These are phyloP conservation scores for Russula lepida DNA, from an alignment of 768 basidiomycete species.

Conservation along the genomic window DNA sequence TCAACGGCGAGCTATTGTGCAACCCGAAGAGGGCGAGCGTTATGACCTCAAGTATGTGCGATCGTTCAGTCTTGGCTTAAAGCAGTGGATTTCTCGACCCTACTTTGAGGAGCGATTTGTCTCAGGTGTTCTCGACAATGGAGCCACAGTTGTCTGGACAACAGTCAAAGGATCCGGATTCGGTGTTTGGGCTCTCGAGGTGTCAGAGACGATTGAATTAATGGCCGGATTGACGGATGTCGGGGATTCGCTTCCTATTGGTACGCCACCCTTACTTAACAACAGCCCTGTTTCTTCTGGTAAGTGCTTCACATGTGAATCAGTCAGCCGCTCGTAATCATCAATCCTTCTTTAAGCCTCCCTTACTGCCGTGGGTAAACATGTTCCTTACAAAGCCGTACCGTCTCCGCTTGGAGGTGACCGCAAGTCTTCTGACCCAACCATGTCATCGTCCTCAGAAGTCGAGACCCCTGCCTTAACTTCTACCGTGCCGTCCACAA, in stretches of 20 bases:
- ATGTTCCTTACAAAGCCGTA: slow-evolving; percentile 31
- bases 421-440: slow-evolving; percentile 23
- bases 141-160: slow-evolving; percentile 13
- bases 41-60: slow-evolving; percentile 26
- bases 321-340: slow-evolving; percentile 25
- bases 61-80: slow-evolving; percentile 25
- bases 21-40: slow-evolving; percentile 25
- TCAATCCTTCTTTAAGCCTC: slow-evolving; percentile 20
- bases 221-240: slow-evolving; percentile 8
- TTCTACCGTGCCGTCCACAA: slow-evolving; percentile 4
- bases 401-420: slow-evolving; percentile 46
- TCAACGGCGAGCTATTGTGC: slow-evolving; percentile 23
- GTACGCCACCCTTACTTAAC: background rate
- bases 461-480: slow-evolving; percentile 1
- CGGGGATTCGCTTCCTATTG: slow-evolving; percentile 18
- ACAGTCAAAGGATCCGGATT: slow-evolving; percentile 19
- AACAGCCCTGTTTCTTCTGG: background rate
- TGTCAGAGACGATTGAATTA: slow-evolving; percentile 16
- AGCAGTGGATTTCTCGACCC: slow-evolving; percentile 15
- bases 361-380: slow-evolving; percentile 14
- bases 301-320: slow-evolving; percentile 7
- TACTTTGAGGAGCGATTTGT: slow-evolving; percentile 18
- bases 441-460: slow-evolving; percentile 10
- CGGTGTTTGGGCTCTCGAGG: slow-evolving; percentile 21
- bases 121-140: slow-evolving; percentile 10